Conservation (phyloP, 2,329 filamentous ascomycete species). For the Calonectria fujianensis region DNA sequence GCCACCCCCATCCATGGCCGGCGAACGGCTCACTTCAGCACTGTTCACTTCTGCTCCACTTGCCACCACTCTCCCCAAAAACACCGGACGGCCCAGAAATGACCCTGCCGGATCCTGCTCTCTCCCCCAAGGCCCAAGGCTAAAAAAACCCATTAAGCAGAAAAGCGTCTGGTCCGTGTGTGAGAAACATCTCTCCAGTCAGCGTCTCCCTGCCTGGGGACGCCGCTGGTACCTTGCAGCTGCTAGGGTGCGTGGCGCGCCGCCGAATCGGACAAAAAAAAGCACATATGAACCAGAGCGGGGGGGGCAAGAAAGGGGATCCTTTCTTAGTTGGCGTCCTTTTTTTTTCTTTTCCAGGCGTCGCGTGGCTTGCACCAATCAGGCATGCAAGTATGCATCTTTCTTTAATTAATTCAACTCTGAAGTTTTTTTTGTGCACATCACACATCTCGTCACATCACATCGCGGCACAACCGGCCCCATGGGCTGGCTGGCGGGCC, state of each 20-base stretch:
- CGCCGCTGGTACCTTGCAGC: slow-evolving; percentile 33
- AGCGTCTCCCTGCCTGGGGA: slow-evolving; percentile 9
- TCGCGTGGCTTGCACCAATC: slow-evolving; percentile 18
- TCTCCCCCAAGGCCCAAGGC: neutral
- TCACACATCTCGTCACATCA: neutral
- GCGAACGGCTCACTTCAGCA: slow-evolving; percentile 12
- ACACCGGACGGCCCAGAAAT: slow-evolving; percentile 31
- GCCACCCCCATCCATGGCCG: slow-evolving; percentile 13
- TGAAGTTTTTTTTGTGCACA: neutral
- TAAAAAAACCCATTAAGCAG: neutral
- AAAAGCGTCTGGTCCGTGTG: neutral
- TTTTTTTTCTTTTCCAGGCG: neutral
- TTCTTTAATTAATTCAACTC: neutral
- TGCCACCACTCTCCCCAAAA: slow-evolving; percentile 37
- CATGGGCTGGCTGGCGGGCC: neutral
- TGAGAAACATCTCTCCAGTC: slow-evolving; percentile 23
- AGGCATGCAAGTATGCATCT: slow-evolving; percentile 1
- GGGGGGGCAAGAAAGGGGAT: neutral
- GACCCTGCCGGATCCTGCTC: neutral
- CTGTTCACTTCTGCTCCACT: slow-evolving; percentile 24
- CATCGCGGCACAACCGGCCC: neutral
- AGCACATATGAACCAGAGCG: neutral
- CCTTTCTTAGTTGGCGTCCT: neutral
- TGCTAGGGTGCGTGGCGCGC: neutral
- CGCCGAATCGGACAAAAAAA: slow-evolving; percentile 20